A percentile compares a stretch with the other conserved stretches of the same genome.
Conservation (phyloP, 345 rosid genomes). For the Luvunga scandens region DNA sequence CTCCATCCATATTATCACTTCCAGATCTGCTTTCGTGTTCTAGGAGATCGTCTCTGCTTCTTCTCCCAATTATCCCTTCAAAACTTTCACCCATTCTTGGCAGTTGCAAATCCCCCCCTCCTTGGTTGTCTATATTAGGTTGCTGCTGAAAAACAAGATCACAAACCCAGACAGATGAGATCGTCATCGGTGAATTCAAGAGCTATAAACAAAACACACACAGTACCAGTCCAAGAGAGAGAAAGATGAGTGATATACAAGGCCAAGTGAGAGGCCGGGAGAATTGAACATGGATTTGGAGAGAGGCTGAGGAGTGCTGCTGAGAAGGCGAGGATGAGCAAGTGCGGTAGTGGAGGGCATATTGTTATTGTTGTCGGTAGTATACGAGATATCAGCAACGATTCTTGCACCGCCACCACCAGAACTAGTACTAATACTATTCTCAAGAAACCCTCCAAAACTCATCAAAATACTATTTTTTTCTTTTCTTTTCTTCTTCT, state of each 20-base stretch:
- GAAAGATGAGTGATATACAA: slow-evolving; percentile 30
- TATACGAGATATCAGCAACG: slow-evolving; percentile 42
- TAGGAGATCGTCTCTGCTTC: slow-evolving; percentile 42
- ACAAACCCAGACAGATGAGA: neutral
- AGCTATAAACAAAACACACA: too few species aligned
- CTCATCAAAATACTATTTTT: slow-evolving; percentile 43
- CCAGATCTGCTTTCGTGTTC: slow-evolving; percentile 95
- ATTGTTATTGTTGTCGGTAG: slow-evolving; percentile 11
- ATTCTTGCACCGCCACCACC: slow-evolving; percentile 47
- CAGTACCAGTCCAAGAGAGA: too few species aligned
- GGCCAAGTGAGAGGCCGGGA: slow-evolving; percentile 83
- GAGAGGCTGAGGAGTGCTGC: slow-evolving; percentile 29
- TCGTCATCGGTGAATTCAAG: too few species aligned
- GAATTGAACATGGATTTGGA: slow-evolving; percentile 64
- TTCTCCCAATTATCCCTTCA: slow-evolving; percentile 30
- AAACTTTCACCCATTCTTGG: slow-evolving; percentile 33
- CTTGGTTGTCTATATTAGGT: slow-evolving; percentile 46
- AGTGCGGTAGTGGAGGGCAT: slow-evolving; percentile 62
- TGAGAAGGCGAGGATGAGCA: slow-evolving; percentile 48
- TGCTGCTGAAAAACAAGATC: slow-evolving; percentile 34
- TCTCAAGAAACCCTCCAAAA: slow-evolving; percentile 76
- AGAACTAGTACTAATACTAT: slow-evolving; percentile 23
- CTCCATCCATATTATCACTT: slow-evolving; percentile 90
- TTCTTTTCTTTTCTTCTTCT: neutral
- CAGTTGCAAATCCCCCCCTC: slow-evolving; percentile 22